A percentile compares a stretch with the other conserved stretches of the same genome.
These are phyloP conservation scores for Carpinus fangiana DNA, from an alignment of 306 rosid species.

Conservation along the genomic window DNA sequence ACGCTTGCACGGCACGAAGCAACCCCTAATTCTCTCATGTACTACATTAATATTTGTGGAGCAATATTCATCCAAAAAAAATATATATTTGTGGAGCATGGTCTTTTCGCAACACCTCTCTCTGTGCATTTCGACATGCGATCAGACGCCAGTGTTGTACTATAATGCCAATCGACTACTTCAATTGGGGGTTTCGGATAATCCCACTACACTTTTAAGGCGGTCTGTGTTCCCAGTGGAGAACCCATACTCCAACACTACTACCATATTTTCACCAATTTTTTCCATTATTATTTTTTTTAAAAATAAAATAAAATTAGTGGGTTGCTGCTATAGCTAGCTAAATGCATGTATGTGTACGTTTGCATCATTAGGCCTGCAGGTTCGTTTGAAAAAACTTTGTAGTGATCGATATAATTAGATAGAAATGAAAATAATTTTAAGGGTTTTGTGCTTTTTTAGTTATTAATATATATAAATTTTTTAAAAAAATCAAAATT, in stretches of 20 bases:
- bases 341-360: too few species aligned
- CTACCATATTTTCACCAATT: not conserved
- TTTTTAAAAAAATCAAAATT: too few species aligned
- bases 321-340: too few species aligned
- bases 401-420: too few species aligned
- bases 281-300: not conserved
- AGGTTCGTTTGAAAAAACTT: too few species aligned
- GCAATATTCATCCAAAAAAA: too few species aligned
- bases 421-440: too few species aligned
- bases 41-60: not conserved
- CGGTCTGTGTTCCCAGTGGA: not conserved
- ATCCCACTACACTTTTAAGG: not conserved
- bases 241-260: not conserved
- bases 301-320: too few species aligned
- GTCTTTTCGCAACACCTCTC: slow-evolving; percentile 28
- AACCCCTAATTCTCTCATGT: not conserved
- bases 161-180: not conserved
- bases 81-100: slow-evolving; percentile 6
- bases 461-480: too few species aligned
- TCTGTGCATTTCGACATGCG: not conserved
- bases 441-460: too few species aligned
- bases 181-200: not conserved
- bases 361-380: too few species aligned
- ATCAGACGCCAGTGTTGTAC: not conserved
- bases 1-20: slow-evolving; percentile 47